These are phyloP conservation scores for Ascochyta clinopodiicola DNA, from an alignment of 2,329 filamentous ascomycete genomes.

Conservation along the genomic window DNA sequence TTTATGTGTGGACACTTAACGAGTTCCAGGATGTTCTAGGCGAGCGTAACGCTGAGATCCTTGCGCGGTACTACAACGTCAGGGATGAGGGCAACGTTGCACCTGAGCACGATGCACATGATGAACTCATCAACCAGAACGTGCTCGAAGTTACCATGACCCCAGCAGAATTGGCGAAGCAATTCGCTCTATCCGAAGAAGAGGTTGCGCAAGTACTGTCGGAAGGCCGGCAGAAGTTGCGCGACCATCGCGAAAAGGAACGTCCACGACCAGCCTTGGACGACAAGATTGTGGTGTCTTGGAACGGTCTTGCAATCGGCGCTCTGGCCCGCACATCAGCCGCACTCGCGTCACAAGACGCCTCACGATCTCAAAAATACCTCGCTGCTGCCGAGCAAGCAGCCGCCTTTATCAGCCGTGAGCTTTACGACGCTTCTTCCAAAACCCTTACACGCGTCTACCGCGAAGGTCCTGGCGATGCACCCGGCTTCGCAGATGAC, in stretches of 20 bases:
- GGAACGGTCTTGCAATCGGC: constrained; percentile 88
- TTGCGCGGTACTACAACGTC: constrained; percentile 85
- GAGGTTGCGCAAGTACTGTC: constrained; percentile 73
- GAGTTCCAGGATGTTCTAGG: constrained; percentile 82
- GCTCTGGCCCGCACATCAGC: constrained; percentile 78
- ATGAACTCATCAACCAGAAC: constrained; percentile 95
- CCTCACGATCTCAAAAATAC: constrained; percentile 66
- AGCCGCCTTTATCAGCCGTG: constrained; percentile 72
- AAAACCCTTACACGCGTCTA: constrained; percentile 77
- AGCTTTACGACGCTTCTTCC: constrained; percentile 72
- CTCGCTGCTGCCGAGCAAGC: constrained; percentile 70
- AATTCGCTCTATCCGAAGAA: constrained; percentile 74
- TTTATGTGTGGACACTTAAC: constrained; percentile 90
- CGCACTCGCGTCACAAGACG: constrained; percentile 67
- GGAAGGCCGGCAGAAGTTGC: constrained; percentile 71
- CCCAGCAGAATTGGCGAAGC: constrained; percentile 71
- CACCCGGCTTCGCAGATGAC: constrained; percentile 85
- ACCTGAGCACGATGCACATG: constrained; percentile 82
- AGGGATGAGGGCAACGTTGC: constrained; percentile 84
- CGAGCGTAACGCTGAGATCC: constrained; percentile 71
- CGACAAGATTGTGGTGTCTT: constrained; percentile 84
- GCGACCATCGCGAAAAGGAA: constrained; percentile 73
- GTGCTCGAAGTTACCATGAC: constrained; percentile 77
- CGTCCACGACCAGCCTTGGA: constrained; percentile 80
- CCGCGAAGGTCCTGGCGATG: constrained; percentile 69